Percentiles rank a stretch among this genome's conserved stretches.
These are phyloP conservation scores for Ophiosphaerella korrae DNA, from an alignment of 2,329 filamentous ascomycete species.

Conservation along the genomic window DNA sequence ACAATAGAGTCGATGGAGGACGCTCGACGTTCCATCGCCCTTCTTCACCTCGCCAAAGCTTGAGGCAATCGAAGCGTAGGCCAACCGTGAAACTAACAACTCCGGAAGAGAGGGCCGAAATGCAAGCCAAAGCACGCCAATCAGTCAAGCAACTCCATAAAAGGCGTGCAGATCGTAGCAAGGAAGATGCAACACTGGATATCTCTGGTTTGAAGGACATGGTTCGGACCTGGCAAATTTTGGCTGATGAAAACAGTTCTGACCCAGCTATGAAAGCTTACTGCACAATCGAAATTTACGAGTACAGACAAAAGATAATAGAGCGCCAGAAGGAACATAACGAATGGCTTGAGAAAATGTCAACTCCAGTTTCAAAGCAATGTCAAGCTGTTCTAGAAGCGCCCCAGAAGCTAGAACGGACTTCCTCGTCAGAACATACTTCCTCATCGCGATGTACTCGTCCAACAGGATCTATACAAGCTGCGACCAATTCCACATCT, in stretches of 20 bases:
- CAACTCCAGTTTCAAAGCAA: slow-evolving; percentile 3
- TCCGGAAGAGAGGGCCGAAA: slow-evolving; percentile 12
- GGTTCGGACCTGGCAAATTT: slow-evolving; percentile 16
- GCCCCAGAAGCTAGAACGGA: not conserved
- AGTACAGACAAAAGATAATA: slow-evolving; percentile 21
- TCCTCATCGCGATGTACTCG: not conserved
- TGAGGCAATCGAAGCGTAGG: not conserved
- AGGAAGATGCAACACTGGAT: slow-evolving; percentile 10
- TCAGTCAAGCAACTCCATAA: slow-evolving; percentile 17
- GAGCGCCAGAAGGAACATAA: slow-evolving; percentile 11
- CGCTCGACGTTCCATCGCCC: slow-evolving; percentile 10
- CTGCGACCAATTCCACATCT: not conserved
- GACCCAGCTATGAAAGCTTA: slow-evolving; percentile 12
- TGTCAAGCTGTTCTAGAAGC: not conserved
- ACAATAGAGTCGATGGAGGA: not conserved
- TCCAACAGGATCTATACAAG: not conserved
- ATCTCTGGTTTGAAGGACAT: slow-evolving; percentile 12
- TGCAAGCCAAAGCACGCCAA: slow-evolving; percentile 14
- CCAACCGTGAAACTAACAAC: slow-evolving; percentile 14
- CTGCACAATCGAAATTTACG: slow-evolving; percentile 16
- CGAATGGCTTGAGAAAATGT: slow-evolving; percentile 15
- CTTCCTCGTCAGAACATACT: not conserved
- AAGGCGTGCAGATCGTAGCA: slow-evolving; percentile 13
- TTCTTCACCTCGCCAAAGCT: not conserved
- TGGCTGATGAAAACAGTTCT: slow-evolving; percentile 13